Evolutionary conservation across 228 moss, liverwort and hornwort species (phyloP).

Genomic region (Sphagnum magellanicum): DNA sequence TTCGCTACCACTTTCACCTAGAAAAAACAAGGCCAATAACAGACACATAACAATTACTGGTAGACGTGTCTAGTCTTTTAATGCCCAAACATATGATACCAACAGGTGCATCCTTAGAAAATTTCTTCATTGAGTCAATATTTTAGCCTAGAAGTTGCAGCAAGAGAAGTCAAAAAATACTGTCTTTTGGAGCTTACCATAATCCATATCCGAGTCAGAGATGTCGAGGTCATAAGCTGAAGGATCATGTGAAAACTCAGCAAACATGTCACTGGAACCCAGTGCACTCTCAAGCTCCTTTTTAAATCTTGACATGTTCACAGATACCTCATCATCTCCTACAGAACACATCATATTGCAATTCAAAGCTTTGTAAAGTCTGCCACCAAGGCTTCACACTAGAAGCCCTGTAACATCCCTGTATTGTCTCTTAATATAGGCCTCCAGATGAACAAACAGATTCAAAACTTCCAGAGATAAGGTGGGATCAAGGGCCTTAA

Average conservation of each 20-base stretch:
- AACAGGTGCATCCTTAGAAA: neutral
- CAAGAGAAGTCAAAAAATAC: too few species aligned
- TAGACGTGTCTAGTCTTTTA: neutral
- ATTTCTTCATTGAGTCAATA: neutral
- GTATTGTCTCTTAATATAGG: too few species aligned
- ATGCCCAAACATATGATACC: neutral
- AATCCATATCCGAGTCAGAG: constrained; percentile 58
- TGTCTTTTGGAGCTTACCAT: constrained; percentile 24
- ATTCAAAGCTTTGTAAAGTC: neutral
- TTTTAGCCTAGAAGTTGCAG: neutral
- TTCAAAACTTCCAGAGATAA: too few species aligned
- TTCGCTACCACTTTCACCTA: constrained; percentile 35
- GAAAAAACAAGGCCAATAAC: constrained; percentile 1
- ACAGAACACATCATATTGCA: constrained; percentile 3
- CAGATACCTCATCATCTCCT: constrained; percentile 44
- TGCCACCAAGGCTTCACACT: too few species aligned
- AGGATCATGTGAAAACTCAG: constrained; percentile 18
- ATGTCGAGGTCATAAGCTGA: constrained; percentile 29
- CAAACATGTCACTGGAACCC: constrained; percentile 32
- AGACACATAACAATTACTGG: neutral
- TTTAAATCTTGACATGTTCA: constrained; percentile 49
- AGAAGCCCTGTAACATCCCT: too few species aligned
- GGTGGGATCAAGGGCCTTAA: too few species aligned
- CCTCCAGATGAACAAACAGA: too few species aligned
- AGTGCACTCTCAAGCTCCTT: constrained; percentile 76